A percentile compares a stretch with the other conserved stretches of the same genome.
Conservation (phyloP, 73 alveolate species). For the Stentor roeselii region DNA sequence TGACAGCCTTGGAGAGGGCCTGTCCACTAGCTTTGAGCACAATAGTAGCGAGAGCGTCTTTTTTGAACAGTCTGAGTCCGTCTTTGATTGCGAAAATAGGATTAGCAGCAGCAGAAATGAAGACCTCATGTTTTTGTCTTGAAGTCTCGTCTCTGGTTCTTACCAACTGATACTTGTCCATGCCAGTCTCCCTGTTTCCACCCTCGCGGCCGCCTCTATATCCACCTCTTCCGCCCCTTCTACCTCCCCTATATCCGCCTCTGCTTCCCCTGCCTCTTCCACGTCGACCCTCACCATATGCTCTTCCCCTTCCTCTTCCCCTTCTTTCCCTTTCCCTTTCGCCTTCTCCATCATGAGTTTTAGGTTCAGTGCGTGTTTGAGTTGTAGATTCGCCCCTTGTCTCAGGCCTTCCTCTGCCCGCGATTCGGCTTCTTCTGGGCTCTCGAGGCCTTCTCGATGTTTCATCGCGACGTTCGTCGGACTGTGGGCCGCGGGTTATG, state of each 20-base stretch:
- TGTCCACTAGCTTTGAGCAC: constrained; percentile 27
- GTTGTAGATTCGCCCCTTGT: not conserved
- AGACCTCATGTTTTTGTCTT: not conserved
- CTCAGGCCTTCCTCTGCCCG: not conserved
- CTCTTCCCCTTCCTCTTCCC: not conserved
- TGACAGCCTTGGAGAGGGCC: constrained; percentile 25
- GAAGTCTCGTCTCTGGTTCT: not conserved
- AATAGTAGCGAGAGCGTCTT: not conserved
- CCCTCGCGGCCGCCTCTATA: not conserved
- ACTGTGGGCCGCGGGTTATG: not conserved
- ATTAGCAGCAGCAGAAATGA: not conserved
- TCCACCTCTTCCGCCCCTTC: not conserved
- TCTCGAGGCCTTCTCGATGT: not conserved
- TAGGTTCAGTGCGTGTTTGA: too few relatives aligned
- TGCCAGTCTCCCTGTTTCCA: not conserved
- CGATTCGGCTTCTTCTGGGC: not conserved
- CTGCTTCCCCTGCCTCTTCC: not conserved
- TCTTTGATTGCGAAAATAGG: constrained; percentile 11
- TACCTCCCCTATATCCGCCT: not conserved
- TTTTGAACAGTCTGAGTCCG: not conserved
- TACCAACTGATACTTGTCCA: not conserved
- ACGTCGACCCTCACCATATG: not conserved
- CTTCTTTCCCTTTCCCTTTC: not conserved
- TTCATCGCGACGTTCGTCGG: not conserved
- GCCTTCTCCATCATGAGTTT: too few relatives aligned